These are phyloP conservation scores for Antitrichia curtipendula DNA, from an alignment of 225 moss, liverwort and hornwort genomes.

Conservation along the genomic window DNA sequence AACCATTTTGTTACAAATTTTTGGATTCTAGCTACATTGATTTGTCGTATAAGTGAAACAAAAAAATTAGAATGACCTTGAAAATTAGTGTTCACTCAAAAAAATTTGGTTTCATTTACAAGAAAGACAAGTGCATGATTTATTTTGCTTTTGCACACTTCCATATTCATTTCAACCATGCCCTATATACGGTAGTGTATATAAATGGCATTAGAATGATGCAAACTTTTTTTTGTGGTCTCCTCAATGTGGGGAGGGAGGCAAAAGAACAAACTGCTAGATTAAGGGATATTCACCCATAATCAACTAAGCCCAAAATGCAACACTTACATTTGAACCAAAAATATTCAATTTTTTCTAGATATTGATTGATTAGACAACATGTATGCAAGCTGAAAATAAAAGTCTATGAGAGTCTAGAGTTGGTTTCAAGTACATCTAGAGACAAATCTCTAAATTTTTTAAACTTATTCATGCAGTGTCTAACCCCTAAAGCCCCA, in stretches of 20 bases:
- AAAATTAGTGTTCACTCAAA: background rate
- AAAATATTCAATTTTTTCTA: background rate
- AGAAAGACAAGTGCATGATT: fast-evolving
- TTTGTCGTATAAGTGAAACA: fast-evolving
- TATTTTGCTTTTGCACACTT: background rate
- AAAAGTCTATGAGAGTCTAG: no score
- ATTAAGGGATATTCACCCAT: no score
- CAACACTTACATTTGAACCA: background rate
- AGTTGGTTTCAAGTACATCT: no score
- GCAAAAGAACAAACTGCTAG: no score
- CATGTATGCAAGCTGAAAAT: background rate
- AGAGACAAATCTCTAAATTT: no score
- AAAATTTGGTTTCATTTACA: background rate
- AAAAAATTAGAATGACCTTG: fast-evolving
- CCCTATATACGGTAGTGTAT: fast-evolving
- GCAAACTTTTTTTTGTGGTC: no score
- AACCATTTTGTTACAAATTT: background rate
- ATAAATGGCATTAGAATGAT: background rate
- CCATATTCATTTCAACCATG: background rate
- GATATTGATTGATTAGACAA: background rate
- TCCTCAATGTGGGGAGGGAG: no score
- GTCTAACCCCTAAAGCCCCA: no score
- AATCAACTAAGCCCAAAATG: background rate
- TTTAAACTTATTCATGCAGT: no score
- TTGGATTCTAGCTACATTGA: background rate